phyloP scores from a whole-genome alignment of 148 eudicot species.

The Heliosperma pusillum region DNA sequence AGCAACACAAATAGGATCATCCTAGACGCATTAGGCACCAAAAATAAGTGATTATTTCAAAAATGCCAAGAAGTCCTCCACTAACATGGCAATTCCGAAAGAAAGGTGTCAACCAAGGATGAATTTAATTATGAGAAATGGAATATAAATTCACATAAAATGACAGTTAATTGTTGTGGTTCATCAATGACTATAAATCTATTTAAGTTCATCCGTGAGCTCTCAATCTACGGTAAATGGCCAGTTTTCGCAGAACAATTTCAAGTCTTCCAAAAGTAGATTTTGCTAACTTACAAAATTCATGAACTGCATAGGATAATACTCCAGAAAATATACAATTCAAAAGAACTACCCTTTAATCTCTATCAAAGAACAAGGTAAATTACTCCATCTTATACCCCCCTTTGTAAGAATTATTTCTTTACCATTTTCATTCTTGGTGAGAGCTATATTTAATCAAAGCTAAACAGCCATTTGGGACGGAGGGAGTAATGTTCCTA shows the following conservation, averaged over 20 bases:
- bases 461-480: too few relatives aligned
- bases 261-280: neutral
- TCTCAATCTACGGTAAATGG: neutral
- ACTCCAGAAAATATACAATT: neutral
- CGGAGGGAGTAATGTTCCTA: too few relatives aligned
- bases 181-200: neutral
- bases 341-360: too few relatives aligned
- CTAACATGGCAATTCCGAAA: neutral
- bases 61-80: neutral
- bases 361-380: too few relatives aligned
- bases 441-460: too few relatives aligned
- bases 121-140: neutral
- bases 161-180: too few relatives aligned
- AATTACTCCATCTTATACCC: too few relatives aligned
- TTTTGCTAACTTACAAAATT: neutral
- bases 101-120: neutral
- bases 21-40: conserved; percentile 37
- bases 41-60: neutral
- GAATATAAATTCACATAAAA: too few relatives aligned
- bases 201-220: neutral
- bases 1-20: conserved; percentile 78
- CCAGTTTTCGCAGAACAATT: neutral
- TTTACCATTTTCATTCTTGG: too few relatives aligned
- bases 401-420: too few relatives aligned
- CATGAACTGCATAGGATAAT: neutral